Evolutionary conservation across 768 basidiomycete genomes (phyloP), one percentile per base, ranked within the genome.

Genomic region (Tephrocybe sp.): DNA sequence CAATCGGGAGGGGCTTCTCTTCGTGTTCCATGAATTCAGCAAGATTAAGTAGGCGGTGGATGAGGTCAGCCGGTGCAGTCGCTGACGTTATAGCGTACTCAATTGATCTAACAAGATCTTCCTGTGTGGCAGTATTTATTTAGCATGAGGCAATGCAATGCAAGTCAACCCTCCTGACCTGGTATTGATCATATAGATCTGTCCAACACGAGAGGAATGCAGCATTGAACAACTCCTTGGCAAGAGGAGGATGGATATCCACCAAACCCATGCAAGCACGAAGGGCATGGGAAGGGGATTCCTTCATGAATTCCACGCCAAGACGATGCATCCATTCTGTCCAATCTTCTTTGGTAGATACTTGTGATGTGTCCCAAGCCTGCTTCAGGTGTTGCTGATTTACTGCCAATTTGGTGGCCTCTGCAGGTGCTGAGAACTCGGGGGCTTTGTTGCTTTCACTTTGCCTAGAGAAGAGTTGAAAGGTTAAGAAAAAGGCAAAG

Each of bases 11-110:
- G 0, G 90, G 80, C 61, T 95, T 95, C 61, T 98, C 97, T 67
- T 98, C 94, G 58, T 97, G 95, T 66, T 98, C 97, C 91, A 98
- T 95, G 65, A 98, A 98, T 64, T 99, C 97, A 3, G 94, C 94
- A 21, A 98, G 78, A 65, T 94, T 94, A 47, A 99, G 78, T 13
- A 98, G 71, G 21, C 91, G 81, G 63, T 97, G 91, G 16, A 95
- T 88, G 23, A 98, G 76, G 40, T 98, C 95, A 1, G 91, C 78
- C 2, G 94, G 91, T 3, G 91, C 84, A 8, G 71, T 78, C 13
- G 77, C 71, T 3, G 91, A 88, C 0, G 80, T 85, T 53, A 98
- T 86, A 3, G 95, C 94, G 47, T 69, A 70, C 61, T 94, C 90
- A 40, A 99, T 90, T 1, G 92, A 84, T 19, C 86, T 83, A 33